phyloP scores from a whole-genome alignment of 169 alveolate species.

The Cryptosporidium ryanae region DNA sequence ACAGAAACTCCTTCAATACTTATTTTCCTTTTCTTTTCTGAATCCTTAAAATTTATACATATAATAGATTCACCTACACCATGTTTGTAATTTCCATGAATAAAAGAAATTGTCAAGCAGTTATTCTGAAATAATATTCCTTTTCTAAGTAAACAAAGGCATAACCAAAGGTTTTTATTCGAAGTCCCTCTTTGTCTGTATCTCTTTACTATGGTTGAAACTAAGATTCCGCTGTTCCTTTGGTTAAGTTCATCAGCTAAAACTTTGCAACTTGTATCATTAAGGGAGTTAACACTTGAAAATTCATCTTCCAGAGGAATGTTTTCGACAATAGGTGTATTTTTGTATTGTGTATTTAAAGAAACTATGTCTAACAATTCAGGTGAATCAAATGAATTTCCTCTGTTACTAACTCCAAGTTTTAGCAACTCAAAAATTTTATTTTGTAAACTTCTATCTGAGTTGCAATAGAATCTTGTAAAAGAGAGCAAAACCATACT shows the following conservation, averaged over 20 bases:
- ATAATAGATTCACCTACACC: constrained; percentile 36
- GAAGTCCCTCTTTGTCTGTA: neutral
- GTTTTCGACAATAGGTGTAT: constrained; percentile 23
- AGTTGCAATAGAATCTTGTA: constrained; percentile 39
- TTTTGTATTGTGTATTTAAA: constrained; percentile 14
- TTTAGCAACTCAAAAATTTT: constrained; percentile 46
- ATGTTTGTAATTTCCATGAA: constrained; percentile 42
- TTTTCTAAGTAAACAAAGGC: constrained; percentile 25
- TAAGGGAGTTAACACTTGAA: neutral
- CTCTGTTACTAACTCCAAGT: constrained; percentile 24
- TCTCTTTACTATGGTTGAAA: neutral
- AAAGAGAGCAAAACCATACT: constrained; percentile 60
- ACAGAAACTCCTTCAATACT: constrained; percentile 6
- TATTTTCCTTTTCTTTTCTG: constrained; percentile 9
- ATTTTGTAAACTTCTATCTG: constrained; percentile 52
- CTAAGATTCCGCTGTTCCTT: neutral
- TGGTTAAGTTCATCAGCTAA: neutral
- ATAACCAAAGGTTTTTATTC: constrained; percentile 29
- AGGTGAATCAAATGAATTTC: constrained; percentile 16
- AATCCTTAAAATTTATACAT: constrained; percentile 1
- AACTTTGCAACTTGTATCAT: neutral
- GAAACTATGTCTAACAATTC: constrained; percentile 30
- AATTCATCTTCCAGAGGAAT: no score
- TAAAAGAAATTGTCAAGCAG: constrained; percentile 18
- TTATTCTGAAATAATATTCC: constrained; percentile 31